phyloP scores from a whole-genome alignment of 176 grass and related monocot species.

The Cenchrus purpureus region DNA sequence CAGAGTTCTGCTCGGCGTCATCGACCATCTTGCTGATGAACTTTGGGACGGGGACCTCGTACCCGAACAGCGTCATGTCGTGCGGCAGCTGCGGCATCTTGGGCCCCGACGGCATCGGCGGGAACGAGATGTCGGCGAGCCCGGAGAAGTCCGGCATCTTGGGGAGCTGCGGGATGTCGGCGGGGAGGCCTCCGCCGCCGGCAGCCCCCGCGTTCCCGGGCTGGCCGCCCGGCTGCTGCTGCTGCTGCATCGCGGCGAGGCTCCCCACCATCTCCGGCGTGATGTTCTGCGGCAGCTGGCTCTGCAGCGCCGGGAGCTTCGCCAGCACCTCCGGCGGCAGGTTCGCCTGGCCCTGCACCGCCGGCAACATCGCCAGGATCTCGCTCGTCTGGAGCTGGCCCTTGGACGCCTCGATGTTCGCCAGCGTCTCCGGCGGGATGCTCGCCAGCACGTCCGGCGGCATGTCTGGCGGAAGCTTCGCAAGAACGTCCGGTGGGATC shows the following conservation, averaged over 20 bases:
- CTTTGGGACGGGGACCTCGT: constrained; percentile 44
- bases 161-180: constrained; percentile 35
- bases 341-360: constrained; percentile 23
- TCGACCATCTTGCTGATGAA: constrained; percentile 56
- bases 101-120: constrained; percentile 48
- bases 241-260: constrained; percentile 7
- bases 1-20: not conserved
- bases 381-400: constrained; percentile 21
- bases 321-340: not conserved
- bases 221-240: not conserved
- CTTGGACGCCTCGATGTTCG: constrained; percentile 18
- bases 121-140: constrained; percentile 45
- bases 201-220: not conserved
- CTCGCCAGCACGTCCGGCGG: not conserved
- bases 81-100: constrained; percentile 52
- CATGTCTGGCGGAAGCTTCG: constrained; percentile 22
- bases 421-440: constrained; percentile 46
- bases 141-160: constrained; percentile 57
- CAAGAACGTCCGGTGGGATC: not conserved
- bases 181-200: not conserved
- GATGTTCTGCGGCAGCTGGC: constrained; percentile 8
- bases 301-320: not conserved
- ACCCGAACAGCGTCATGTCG: constrained; percentile 48
- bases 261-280: constrained; percentile 46
- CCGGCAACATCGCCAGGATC: constrained; percentile 14